phyloP scores from a whole-genome alignment of 2,329 filamentous ascomycete species.

The Botrytis sinoallii region DNA sequence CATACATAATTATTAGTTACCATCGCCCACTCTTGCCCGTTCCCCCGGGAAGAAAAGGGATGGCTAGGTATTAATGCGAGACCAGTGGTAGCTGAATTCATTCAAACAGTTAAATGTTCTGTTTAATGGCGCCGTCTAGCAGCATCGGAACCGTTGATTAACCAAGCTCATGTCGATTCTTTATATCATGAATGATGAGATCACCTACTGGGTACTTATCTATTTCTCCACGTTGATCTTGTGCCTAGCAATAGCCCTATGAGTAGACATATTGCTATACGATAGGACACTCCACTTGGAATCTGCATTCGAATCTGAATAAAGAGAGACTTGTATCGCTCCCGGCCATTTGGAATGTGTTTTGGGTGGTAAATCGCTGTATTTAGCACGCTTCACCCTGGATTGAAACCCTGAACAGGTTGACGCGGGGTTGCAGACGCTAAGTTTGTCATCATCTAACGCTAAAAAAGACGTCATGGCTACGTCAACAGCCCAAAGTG shows the following conservation, averaged over 20 bases:
- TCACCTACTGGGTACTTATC: background rate
- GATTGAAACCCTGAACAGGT: background rate
- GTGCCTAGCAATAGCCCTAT: background rate
- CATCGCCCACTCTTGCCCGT: background rate
- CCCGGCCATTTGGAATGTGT: background rate
- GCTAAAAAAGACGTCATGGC: constrained; percentile 1
- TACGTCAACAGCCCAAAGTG: background rate
- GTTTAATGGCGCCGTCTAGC: background rate
- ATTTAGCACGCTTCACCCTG: background rate
- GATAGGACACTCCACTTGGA: background rate
- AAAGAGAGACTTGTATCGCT: too few relatives aligned
- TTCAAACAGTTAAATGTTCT: background rate
- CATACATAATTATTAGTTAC: background rate
- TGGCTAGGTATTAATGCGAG: background rate
- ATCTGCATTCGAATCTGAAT: background rate
- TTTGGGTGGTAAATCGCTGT: background rate
- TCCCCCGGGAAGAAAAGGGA: background rate
- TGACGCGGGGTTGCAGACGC: background rate
- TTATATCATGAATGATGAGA: background rate
- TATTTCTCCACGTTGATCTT: background rate
- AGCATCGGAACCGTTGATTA: background rate
- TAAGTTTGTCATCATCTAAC: background rate
- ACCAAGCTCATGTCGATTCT: background rate
- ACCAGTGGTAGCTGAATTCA: background rate
- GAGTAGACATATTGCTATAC: background rate